These are phyloP conservation scores for Xylaria curta DNA, from an alignment of 495 filamentous ascomycete genomes.

Conservation along the genomic window DNA sequence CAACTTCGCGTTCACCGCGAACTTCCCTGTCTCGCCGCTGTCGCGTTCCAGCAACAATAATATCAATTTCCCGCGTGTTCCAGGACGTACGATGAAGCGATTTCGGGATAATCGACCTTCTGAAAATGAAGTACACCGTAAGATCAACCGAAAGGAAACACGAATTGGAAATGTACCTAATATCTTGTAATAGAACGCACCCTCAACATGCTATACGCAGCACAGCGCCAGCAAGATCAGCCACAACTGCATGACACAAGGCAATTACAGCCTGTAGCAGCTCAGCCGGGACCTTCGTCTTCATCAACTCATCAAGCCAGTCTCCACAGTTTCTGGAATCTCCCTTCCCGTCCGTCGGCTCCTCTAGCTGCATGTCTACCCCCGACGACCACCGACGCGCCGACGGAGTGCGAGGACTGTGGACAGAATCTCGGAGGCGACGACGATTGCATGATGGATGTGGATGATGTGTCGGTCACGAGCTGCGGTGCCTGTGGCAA, in stretches of 20 bases:
- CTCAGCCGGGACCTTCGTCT: constrained; percentile 22
- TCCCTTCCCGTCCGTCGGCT: constrained; percentile 37
- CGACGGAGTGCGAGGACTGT: constrained; percentile 53
- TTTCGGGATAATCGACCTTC: constrained; percentile 58
- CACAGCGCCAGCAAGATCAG: constrained; percentile 46
- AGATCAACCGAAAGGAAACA: background rate
- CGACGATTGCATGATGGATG: constrained; percentile 38
- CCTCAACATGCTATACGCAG: constrained; percentile 53
- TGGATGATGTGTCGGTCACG: constrained; percentile 33
- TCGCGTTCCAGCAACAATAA: constrained; percentile 7
- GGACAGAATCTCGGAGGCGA: constrained; percentile 39
- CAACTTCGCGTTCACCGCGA: constrained; percentile 26
- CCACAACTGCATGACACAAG: background rate
- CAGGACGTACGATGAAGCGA: constrained; percentile 57
- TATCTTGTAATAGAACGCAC: constrained; percentile 49
- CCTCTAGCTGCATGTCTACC: constrained; percentile 10
- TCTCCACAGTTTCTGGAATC: constrained; percentile 56
- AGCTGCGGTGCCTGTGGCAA: constrained; percentile 51
- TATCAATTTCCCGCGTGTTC: constrained; percentile 39
- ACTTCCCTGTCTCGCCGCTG: constrained; percentile 1
- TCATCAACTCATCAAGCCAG: constrained; percentile 43
- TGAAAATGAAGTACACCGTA: constrained; percentile 54
- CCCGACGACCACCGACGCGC: constrained; percentile 14
- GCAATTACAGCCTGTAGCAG: constrained; percentile 23
- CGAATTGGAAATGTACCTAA: constrained; percentile 11